Evolutionary conservation across 169 alveolate genomes (phyloP).

Genomic region (Cryptosporidium ryanae): DNA sequence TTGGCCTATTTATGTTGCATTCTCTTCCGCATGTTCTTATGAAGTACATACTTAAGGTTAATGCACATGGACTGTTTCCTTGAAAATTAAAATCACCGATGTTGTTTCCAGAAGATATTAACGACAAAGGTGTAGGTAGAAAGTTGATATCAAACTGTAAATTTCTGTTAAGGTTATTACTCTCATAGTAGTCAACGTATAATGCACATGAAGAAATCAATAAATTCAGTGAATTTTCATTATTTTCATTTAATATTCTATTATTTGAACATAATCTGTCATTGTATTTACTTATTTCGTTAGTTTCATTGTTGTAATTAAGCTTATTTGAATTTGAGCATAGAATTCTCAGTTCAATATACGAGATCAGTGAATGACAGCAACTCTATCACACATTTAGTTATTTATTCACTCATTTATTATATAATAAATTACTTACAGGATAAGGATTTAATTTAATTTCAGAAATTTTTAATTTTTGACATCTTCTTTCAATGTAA

Average conservation of each 20-base stretch:
- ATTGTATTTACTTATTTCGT: neutral
- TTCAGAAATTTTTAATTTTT: constrained; percentile 29
- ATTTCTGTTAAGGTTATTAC: constrained; percentile 22
- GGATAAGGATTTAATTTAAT: constrained; percentile 23
- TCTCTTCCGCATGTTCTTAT: constrained; percentile 65
- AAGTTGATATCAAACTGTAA: constrained; percentile 18
- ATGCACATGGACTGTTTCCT: constrained; percentile 26
- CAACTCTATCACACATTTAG: constrained; percentile 19
- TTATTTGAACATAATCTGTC: constrained; percentile 13
- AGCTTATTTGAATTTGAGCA: constrained; percentile 26
- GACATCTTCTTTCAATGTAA: constrained; percentile 44
- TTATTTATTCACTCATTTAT: neutral
- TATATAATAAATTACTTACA: constrained; percentile 12
- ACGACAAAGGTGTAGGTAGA: constrained; percentile 41
- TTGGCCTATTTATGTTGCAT: constrained; percentile 38
- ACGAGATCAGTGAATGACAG: constrained; percentile 42
- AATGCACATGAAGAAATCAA: constrained; percentile 48
- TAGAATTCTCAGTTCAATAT: constrained; percentile 22
- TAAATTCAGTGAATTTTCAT: constrained; percentile 1
- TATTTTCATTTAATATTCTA: constrained; percentile 1
- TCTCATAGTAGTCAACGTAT: constrained; percentile 19
- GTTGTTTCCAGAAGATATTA: constrained; percentile 29
- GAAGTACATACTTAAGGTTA: constrained; percentile 51
- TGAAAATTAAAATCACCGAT: constrained; percentile 22
- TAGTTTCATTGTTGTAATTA: neutral